phyloP scores from a whole-genome alignment of 495 filamentous ascomycete genomes.

The Bacidia rubella region DNA sequence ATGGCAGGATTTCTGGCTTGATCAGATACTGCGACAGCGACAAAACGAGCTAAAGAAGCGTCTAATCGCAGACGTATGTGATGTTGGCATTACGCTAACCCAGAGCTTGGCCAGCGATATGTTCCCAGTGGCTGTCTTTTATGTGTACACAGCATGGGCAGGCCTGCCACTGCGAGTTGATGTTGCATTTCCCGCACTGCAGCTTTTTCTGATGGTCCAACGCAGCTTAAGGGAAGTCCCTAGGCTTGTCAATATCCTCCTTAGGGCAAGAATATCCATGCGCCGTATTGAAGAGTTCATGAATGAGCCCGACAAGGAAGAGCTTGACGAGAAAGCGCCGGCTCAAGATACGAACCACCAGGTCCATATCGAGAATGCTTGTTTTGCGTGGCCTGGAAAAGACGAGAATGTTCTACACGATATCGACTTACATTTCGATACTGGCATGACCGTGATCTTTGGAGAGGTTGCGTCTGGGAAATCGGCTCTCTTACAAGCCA shows the following conservation, averaged over 20 bases:
- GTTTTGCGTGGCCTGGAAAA: conserved; percentile 66
- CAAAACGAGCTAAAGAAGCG: conserved; percentile 51
- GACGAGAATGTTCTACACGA: conserved; percentile 45
- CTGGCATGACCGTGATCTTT: conserved; percentile 51
- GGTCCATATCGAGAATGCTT: conserved; percentile 44
- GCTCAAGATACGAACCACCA: not conserved
- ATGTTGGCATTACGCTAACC: conserved; percentile 41
- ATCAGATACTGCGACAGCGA: conserved; percentile 54
- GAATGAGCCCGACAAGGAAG: conserved; percentile 58
- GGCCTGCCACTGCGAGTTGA: conserved; percentile 54
- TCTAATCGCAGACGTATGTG: conserved; percentile 50
- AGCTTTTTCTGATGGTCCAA: conserved; percentile 64
- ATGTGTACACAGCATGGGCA: conserved; percentile 58
- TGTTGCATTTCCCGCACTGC: conserved; percentile 67
- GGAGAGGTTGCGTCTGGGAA: conserved; percentile 74
- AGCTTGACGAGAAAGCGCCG: conserved; percentile 25
- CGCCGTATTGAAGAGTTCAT: conserved; percentile 74
- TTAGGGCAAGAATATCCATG: conserved; percentile 64
- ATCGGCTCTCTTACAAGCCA: conserved; percentile 61
- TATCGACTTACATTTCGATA: conserved; percentile 44
- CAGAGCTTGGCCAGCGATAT: conserved; percentile 52
- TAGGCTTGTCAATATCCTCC: conserved; percentile 49
- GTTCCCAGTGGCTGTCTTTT: conserved; percentile 67
- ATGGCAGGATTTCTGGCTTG: conserved; percentile 72
- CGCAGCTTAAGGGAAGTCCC: conserved; percentile 56